Evolutionary conservation across 2,329 filamentous ascomycete genomes (phyloP).

Genomic region (Ophidiomyces ophidiicola): DNA sequence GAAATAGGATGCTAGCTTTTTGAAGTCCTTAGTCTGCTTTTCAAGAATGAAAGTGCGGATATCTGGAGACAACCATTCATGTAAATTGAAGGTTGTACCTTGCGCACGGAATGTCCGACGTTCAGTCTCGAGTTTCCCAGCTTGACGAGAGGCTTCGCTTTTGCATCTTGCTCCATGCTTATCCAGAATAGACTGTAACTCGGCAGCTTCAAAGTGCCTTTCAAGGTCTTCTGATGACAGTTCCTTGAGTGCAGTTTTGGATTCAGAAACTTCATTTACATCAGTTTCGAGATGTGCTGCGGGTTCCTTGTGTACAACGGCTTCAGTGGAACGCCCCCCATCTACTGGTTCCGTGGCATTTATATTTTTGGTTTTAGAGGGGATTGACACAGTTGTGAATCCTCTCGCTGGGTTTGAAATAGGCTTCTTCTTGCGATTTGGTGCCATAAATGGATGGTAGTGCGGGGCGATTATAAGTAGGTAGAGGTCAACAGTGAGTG

Average conservation of each 20-base stretch:
- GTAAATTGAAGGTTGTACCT: conserved; percentile 57
- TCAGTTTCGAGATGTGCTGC: conserved; percentile 12
- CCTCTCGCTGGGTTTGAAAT: conserved; percentile 77
- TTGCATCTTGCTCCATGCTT: conserved; percentile 68
- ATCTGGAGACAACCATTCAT: conserved; percentile 69
- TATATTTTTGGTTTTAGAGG: conserved; percentile 59
- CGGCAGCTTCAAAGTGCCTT: conserved; percentile 75
- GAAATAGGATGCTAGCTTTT: conserved; percentile 21
- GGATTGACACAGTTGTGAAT: conserved; percentile 85
- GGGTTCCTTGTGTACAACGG: not conserved
- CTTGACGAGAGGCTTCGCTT: conserved; percentile 66
- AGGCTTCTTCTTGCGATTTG: conserved; percentile 53
- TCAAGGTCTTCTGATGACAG: conserved; percentile 78
- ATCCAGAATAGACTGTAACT: conserved; percentile 76
- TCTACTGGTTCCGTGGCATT: conserved; percentile 20
- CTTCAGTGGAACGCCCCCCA: not conserved
- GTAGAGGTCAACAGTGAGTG: not conserved
- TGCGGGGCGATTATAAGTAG: not conserved
- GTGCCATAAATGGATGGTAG: conserved; percentile 10
- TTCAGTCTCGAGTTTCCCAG: conserved; percentile 69
- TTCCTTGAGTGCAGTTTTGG: conserved; percentile 19
- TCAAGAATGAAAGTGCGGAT: conserved; percentile 66
- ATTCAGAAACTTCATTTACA: conserved; percentile 10
- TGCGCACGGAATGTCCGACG: conserved; percentile 68
- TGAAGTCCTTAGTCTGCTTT: conserved; percentile 37